Evolutionary conservation across 352 stramenopile species (phyloP).

Genomic region (Globisporangium echinulatum): DNA sequence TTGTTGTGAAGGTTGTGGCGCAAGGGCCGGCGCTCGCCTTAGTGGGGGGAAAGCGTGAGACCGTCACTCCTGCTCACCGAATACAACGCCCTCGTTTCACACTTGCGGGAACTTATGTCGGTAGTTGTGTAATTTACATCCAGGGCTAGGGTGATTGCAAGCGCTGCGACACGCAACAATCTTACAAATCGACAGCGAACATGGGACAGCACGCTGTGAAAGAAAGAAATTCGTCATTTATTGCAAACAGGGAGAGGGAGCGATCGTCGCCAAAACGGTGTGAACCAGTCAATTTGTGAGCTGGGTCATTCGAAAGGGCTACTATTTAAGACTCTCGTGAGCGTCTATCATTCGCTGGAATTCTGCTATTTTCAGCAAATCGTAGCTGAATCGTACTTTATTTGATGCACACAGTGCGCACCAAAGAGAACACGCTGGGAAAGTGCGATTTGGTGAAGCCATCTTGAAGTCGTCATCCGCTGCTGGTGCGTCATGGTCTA

Average conservation of each 20-base stretch:
- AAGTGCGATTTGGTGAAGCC: background rate
- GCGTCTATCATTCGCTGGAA: slow-evolving; percentile 1
- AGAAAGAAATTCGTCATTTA: slow-evolving; percentile 7
- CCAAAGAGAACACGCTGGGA: background rate
- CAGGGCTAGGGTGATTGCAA: background rate
- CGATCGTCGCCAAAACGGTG: slow-evolving; percentile 3
- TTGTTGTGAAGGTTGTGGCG: background rate
- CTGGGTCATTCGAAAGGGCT: too few relatives aligned
- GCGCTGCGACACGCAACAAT: slow-evolving; percentile 5
- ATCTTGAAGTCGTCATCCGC: background rate
- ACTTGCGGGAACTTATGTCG: slow-evolving; percentile 3
- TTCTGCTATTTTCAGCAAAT: slow-evolving; percentile 7
- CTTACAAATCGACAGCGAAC: background rate
- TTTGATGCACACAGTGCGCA: background rate
- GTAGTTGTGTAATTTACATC: slow-evolving; percentile 9
- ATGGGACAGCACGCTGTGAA: background rate
- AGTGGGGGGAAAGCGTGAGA: too few relatives aligned
- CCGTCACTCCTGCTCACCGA: slow-evolving; percentile 7
- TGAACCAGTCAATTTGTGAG: slow-evolving; percentile 23
- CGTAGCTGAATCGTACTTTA: background rate
- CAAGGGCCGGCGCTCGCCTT: too few relatives aligned
- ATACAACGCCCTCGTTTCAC: slow-evolving; percentile 3
- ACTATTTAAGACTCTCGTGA: slow-evolving; percentile 1
- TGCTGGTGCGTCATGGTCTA: too few relatives aligned
- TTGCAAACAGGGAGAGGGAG: slow-evolving; percentile 3